These are phyloP conservation scores for Lactuca sativa DNA, from an alignment of 129 eudicot species.

Conservation along the genomic window DNA sequence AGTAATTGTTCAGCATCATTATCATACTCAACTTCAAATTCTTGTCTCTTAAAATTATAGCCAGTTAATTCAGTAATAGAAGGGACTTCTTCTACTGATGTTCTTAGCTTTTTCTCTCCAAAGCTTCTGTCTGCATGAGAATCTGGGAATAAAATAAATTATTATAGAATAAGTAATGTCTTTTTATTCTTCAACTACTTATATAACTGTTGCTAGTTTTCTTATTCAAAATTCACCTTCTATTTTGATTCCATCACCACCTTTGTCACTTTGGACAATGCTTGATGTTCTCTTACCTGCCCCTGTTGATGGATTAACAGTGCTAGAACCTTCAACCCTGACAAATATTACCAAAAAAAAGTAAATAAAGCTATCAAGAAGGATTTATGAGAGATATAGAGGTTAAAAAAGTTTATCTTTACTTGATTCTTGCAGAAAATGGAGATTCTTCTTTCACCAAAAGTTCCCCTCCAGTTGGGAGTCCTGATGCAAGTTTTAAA, in stretches of 20 bases:
- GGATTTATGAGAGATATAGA: constrained; percentile 16
- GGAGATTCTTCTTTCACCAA: constrained; percentile 67
- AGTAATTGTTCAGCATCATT: constrained; percentile 97
- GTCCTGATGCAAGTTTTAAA: constrained; percentile 40
- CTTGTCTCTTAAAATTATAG: constrained; percentile 85
- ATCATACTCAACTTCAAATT: constrained; percentile 92
- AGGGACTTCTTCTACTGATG: constrained; percentile 75
- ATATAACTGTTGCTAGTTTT: not conserved
- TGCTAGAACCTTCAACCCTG: constrained; percentile 70
- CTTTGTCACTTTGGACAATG: constrained; percentile 48
- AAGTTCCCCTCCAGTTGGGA: constrained; percentile 48
- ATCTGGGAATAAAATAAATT: constrained; percentile 27
- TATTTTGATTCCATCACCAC: constrained; percentile 49
- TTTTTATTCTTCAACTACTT: not conserved
- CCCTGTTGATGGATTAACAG: constrained; percentile 42
- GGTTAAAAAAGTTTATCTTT: constrained; percentile 1
- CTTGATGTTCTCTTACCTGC: constrained; percentile 52
- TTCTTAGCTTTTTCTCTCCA: constrained; percentile 88
- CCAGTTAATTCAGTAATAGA: constrained; percentile 72
- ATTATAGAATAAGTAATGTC: not conserved
- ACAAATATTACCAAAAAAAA: constrained; percentile 20
- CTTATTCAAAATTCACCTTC: constrained; percentile 51
- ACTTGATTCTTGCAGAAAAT: constrained; percentile 68
- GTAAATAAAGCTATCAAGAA: not conserved
- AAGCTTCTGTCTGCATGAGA: constrained; percentile 72